Base-by-base conservation (phyloP, 345 rosid genomes). In the Alliaria petiolata region DNA sequence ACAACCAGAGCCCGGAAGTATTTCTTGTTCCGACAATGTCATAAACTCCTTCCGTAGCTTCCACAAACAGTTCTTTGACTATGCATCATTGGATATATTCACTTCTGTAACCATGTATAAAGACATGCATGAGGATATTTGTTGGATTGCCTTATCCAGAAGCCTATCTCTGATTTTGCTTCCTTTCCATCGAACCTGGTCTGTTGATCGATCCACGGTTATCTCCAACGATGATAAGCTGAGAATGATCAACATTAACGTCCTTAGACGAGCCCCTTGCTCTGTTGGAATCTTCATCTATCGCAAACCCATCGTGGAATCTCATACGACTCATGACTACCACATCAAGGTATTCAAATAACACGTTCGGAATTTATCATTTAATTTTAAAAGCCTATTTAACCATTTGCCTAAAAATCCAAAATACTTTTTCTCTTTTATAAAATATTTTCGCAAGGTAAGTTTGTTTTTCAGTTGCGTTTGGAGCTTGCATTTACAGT, bases 181-280 rank as follows among this genome's bases (percentile, higher is more conserved):
- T 31, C 95, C 91, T 6, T 85, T 86, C 53, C 91, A 86, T 25
- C 47, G 78, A 5, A 88, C 28, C 15, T 85, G 91, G 91, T 72
- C 79, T 5, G 17, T 43, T 9, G 81, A 81, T 28, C 84, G 72
- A 40, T 77, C 76, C n/a, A 42, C 61, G 11, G 22, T 81, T 12
- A 50, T 71, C 57, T 67, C 85, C 6, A 84, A 76, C 10, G 65
- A 73, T 26, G 61, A 64, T 12, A 56, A 0, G 8, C 43, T 80
- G 13, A 70, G 85, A 74, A 28, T 49, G 28, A 28, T 86, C 7
- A 88, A 88, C 42, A 19, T 63, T 9, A 78, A 55, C 10, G 85
- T 86, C 64, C 78, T 86, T 0, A 83, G 57, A 35, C 74, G 53
- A 47, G 81, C 95, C 4, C 88, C 91, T 10, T 88, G 95, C 67